Conservation (phyloP, 164 flowering plant genomes). For the Warburgia ugandensis region DNA sequence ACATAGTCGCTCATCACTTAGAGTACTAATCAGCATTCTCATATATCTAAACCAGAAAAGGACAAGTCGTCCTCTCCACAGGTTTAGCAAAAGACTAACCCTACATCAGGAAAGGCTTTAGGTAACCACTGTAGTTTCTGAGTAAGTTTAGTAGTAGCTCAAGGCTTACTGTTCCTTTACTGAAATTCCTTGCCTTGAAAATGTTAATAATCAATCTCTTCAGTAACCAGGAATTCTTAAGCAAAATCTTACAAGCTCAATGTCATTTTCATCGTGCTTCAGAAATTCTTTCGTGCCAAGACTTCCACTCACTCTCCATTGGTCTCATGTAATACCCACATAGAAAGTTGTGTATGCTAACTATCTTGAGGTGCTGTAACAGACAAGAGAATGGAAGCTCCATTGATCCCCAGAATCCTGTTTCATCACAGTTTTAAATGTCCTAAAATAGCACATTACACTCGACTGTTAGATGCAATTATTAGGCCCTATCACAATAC, state of each 20-base stretch:
- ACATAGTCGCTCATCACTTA: no score
- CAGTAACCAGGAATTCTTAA: background rate
- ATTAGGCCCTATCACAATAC: no score
- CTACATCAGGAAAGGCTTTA: background rate
- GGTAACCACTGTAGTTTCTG: background rate
- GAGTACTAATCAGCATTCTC: no score
- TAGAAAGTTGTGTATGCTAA: background rate
- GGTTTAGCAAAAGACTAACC: no score
- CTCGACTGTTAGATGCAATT: background rate
- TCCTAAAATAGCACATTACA: background rate
- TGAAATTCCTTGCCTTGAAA: background rate
- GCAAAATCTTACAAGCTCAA: background rate
- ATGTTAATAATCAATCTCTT: background rate
- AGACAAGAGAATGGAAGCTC: background rate
- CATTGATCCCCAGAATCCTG: background rate
- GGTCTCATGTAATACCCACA: background rate
- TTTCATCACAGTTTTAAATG: background rate
- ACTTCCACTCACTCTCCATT: background rate
- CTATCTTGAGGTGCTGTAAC: background rate
- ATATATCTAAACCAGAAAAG: no score
- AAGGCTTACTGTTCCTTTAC: background rate
- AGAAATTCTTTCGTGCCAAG: background rate
- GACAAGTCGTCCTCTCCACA: no score
- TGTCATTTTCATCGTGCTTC: background rate
- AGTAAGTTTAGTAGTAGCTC: background rate